Evolutionary conservation across 225 moss, liverwort and hornwort species (phyloP).

Genomic region (Neckera pumila): DNA sequence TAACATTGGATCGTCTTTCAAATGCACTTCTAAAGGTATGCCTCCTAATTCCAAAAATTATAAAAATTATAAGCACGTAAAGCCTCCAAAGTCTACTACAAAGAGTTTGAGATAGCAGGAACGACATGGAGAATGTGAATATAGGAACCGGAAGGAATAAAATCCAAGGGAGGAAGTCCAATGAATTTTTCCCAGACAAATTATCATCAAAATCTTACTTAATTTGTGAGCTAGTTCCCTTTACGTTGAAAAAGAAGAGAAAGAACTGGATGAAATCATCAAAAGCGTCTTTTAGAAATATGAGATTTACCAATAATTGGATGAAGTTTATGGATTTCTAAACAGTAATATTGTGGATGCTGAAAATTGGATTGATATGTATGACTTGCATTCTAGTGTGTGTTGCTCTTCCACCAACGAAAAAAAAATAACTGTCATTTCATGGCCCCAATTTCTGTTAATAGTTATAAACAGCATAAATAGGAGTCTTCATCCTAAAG

Average conservation of each 20-base stretch:
- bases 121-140: rapidly evolving
- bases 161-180: background rate
- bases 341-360: too few relatives aligned
- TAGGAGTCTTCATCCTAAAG: background rate
- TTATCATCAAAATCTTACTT: background rate
- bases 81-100: background rate
- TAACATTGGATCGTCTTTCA: background rate
- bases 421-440: background rate
- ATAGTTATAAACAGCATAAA: background rate
- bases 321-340: background rate
- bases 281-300: background rate
- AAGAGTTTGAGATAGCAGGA: background rate
- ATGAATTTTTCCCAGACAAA: background rate
- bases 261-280: background rate
- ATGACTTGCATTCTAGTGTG: too few relatives aligned
- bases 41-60: background rate
- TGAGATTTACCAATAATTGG: background rate
- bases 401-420: background rate
- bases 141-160: background rate
- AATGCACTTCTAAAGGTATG: background rate
- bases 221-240: background rate
- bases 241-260: background rate
- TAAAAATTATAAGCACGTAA: rapidly evolving
- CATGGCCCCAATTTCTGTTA: background rate
- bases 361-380: background rate